phyloP scores from a whole-genome alignment of 1,139 yeast species.

The Pneumocystis jirovecii region DNA sequence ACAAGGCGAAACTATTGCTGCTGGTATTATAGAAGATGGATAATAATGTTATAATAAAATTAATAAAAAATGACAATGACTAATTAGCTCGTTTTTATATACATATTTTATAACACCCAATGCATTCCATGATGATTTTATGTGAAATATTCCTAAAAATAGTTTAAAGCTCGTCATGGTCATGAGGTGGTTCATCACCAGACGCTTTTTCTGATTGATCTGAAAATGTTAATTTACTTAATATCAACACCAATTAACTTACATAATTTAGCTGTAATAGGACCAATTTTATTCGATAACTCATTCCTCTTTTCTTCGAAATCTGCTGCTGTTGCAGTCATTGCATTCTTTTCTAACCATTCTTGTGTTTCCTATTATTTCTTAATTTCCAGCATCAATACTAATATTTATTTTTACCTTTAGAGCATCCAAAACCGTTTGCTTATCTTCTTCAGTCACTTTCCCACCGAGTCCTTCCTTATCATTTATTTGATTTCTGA shows the following conservation, averaged over 20 bases:
- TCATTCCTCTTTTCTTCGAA: constrained; percentile 86
- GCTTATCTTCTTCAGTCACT: constrained; percentile 83
- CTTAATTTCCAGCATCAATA: neutral
- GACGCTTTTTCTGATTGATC: neutral
- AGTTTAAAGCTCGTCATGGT: constrained; percentile 1
- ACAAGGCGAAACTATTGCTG: constrained; percentile 79
- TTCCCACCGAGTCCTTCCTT: constrained; percentile 56
- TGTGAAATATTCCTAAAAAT: neutral
- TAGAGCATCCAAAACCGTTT: constrained; percentile 73
- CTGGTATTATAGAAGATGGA: constrained; percentile 39
- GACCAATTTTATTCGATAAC: constrained; percentile 70
- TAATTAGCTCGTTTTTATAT: neutral
- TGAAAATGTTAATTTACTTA: neutral
- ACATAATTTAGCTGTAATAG: constrained; percentile 77
- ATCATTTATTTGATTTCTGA: constrained; percentile 65
- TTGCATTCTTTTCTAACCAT: constrained; percentile 80
- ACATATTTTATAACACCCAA: neutral
- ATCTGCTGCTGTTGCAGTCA: constrained; percentile 79
- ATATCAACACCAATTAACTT: neutral
- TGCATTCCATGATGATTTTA: neutral
- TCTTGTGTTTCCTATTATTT: constrained; percentile 48
- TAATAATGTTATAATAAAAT: neutral
- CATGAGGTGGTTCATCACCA: neutral
- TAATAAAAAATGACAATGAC: neutral
- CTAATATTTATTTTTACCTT: constrained; percentile 21